phyloP scores from a whole-genome alignment of 768 basidiomycete species.

The Tricholoma saponaceum region DNA sequence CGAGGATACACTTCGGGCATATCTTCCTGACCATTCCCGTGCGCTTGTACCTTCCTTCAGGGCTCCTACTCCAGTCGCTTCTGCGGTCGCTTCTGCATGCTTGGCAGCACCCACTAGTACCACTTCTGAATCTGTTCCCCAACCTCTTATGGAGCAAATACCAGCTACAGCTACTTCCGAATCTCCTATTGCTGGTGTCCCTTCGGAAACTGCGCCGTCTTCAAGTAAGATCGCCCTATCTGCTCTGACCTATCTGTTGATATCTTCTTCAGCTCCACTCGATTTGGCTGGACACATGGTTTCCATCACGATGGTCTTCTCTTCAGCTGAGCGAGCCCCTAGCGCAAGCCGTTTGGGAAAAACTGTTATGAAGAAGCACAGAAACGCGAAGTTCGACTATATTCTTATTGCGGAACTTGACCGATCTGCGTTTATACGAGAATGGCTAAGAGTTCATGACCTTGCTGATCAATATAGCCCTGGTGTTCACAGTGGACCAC shows the following conservation, averaged over 20 bases:
- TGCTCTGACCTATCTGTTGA: background rate
- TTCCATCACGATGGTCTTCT: background rate
- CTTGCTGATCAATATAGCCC: background rate
- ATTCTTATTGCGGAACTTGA: background rate
- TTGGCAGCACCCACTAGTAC: background rate
- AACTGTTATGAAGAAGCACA: background rate
- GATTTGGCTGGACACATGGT: conserved; percentile 1
- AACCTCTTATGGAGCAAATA: background rate
- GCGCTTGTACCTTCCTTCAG: background rate
- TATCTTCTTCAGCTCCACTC: background rate
- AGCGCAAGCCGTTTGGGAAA: background rate
- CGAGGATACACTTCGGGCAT: background rate
- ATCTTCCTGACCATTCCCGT: background rate
- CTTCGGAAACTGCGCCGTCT: background rate
- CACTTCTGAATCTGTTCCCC: background rate
- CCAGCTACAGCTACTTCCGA: too few species aligned
- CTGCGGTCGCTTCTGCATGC: background rate
- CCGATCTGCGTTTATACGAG: background rate
- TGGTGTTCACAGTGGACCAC: background rate
- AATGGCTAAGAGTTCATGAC: background rate
- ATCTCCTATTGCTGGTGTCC: too few species aligned
- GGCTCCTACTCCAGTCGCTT: background rate
- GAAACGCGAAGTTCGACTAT: background rate
- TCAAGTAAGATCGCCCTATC: background rate
- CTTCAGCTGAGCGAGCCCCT: background rate